These are phyloP conservation scores for Suillus clintonianus DNA, from an alignment of 768 basidiomycete genomes.

Conservation along the genomic window DNA sequence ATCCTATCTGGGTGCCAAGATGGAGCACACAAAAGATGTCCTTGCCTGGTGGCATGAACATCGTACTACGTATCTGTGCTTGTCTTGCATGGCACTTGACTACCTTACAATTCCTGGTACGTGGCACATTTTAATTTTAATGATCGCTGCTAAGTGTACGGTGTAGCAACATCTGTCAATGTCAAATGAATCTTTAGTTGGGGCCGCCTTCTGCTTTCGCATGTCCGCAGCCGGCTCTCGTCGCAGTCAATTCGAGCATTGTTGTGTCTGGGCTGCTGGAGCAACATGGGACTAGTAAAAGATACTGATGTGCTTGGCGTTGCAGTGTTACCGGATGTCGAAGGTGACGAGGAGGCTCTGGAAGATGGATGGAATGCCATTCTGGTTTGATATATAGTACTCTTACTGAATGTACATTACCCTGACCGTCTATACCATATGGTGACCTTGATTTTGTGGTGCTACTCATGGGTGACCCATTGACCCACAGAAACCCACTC, in stretches of 20 bases:
- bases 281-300: slow-evolving; percentile 17
- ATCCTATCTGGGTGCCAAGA: slow-evolving; percentile 32
- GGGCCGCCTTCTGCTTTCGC: slow-evolving; percentile 20
- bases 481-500: background rate
- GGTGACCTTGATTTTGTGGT: background rate
- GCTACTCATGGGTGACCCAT: background rate
- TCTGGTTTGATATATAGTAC: background rate
- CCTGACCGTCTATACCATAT: background rate
- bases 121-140: slow-evolving; percentile 16
- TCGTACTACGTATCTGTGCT: slow-evolving; percentile 22
- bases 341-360: slow-evolving; percentile 3
- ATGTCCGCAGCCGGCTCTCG: slow-evolving; percentile 24
- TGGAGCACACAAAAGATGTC: slow-evolving; percentile 22
- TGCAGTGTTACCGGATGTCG: slow-evolving; percentile 9
- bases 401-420: too few species aligned
- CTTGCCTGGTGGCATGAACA: slow-evolving; percentile 34
- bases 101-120: slow-evolving; percentile 33
- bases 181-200: slow-evolving; percentile 9
- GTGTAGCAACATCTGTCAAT: slow-evolving; percentile 10
- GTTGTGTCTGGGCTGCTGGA: slow-evolving; percentile 13
- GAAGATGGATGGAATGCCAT: slow-evolving; percentile 9
- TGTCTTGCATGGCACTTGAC: slow-evolving; percentile 36
- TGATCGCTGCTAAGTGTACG: slow-evolving; percentile 4
- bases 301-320: slow-evolving; percentile 18
- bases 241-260: slow-evolving; percentile 21